Evolutionary conservation across 2,329 filamentous ascomycete species (phyloP).

Genomic region (Alternaria metachromatica): DNA sequence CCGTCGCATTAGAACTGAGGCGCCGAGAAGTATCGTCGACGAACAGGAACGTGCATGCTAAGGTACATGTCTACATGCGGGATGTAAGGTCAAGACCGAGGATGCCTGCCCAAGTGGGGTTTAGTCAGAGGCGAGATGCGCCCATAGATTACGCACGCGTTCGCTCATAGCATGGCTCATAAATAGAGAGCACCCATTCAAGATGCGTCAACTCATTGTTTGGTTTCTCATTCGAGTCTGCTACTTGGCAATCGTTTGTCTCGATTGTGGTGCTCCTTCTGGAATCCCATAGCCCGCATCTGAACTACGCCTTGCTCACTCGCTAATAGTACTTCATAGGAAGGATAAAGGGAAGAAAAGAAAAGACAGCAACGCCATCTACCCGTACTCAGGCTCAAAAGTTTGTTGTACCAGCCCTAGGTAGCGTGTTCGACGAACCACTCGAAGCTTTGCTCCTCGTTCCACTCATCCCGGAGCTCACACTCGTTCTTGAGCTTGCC

Average conservation of each 20-base stretch:
- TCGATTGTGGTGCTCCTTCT: not conserved
- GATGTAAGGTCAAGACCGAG: not conserved
- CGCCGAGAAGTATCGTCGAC: not conserved
- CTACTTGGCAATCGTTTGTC: not conserved
- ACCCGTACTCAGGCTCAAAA: not conserved
- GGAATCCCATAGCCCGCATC: not conserved
- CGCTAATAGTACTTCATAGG: not conserved
- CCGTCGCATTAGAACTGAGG: not conserved
- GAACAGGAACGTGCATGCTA: not conserved
- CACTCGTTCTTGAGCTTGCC: slow-evolving; percentile 36
- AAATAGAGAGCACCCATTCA: not conserved
- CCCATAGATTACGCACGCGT: not conserved
- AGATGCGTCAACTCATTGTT: not conserved
- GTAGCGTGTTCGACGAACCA: slow-evolving; percentile 13
- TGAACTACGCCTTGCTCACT: not conserved
- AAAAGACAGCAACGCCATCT: not conserved
- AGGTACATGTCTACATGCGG: not conserved
- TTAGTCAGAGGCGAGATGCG: not conserved
- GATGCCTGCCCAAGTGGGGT: not conserved
- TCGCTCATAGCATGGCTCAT: no score
- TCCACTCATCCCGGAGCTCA: slow-evolving; percentile 28
- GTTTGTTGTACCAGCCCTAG: slow-evolving; percentile 17
- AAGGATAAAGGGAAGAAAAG: not conserved
- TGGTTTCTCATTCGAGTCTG: not conserved
- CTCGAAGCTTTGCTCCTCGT: slow-evolving; percentile 16